Evolutionary conservation across 2,329 filamentous ascomycete species (phyloP).

Genomic region (Balansia obtecta): DNA sequence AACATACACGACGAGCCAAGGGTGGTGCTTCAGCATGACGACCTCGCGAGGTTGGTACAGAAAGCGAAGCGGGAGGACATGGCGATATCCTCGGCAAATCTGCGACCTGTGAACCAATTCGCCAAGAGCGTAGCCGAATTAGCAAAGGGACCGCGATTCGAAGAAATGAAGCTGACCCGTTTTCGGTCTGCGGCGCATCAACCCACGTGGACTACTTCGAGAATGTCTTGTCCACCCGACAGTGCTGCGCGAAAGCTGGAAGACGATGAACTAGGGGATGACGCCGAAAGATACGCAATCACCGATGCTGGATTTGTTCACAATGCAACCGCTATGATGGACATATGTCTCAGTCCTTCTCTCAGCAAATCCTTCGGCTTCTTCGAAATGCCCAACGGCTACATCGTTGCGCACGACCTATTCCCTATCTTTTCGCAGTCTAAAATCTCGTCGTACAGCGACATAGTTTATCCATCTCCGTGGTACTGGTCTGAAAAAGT

Average conservation of each 20-base stretch:
- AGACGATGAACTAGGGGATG: slow-evolving; percentile 55
- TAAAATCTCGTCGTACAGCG: slow-evolving; percentile 82
- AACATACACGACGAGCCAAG: slow-evolving; percentile 95
- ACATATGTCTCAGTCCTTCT: slow-evolving; percentile 81
- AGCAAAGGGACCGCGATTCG: slow-evolving; percentile 60
- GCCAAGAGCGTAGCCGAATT: neutral
- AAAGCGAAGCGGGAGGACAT: slow-evolving; percentile 54
- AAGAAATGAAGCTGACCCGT: slow-evolving; percentile 66
- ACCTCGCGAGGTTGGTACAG: slow-evolving; percentile 58
- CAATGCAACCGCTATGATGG: slow-evolving; percentile 78
- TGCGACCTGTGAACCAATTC: slow-evolving; percentile 26
- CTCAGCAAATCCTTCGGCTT: slow-evolving; percentile 71
- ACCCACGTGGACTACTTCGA: slow-evolving; percentile 79
- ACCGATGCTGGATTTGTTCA: slow-evolving; percentile 73
- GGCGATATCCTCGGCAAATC: slow-evolving; percentile 41
- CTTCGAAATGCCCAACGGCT: slow-evolving; percentile 86
- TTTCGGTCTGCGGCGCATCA: slow-evolving; percentile 89
- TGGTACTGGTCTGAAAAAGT: slow-evolving; percentile 96
- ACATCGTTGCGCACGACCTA: slow-evolving; percentile 76
- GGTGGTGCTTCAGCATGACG: slow-evolving; percentile 73
- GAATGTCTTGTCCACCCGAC: slow-evolving; percentile 70
- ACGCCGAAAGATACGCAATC: slow-evolving; percentile 53
- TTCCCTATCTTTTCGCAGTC: slow-evolving; percentile 92
- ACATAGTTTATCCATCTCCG: slow-evolving; percentile 90
- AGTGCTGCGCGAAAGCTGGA: slow-evolving; percentile 61